Evolutionary conservation across 257 asterid genomes (phyloP).

Genomic region (Forsythia viridissima): DNA sequence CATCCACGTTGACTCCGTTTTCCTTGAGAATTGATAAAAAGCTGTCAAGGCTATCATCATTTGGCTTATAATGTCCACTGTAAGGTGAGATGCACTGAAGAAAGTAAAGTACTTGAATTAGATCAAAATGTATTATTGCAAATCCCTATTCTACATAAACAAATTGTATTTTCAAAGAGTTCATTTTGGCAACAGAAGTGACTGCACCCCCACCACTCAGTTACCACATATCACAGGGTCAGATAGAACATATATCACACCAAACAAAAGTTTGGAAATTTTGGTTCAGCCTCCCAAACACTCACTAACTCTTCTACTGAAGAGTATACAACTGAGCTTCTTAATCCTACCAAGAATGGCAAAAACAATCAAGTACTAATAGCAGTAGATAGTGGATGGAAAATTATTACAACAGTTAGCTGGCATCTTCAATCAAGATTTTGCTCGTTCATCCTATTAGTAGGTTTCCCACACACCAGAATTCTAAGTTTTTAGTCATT

Average conservation of each 20-base stretch:
- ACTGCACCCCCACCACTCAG: background rate
- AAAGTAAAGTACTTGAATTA: constrained; percentile 14
- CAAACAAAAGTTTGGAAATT: background rate
- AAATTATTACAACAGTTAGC: background rate
- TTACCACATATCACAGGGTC: constrained; percentile 8
- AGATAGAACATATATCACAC: background rate
- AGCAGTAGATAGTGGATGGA: background rate
- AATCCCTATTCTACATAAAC: background rate
- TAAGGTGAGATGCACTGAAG: constrained; percentile 83
- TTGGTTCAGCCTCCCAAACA: background rate
- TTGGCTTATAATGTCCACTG: constrained; percentile 97
- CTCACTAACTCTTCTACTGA: background rate
- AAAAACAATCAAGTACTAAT: background rate
- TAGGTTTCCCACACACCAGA: background rate
- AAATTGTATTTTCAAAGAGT: background rate
- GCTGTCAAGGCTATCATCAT: constrained; percentile 70
- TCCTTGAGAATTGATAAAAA: constrained; percentile 67
- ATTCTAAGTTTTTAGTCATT: background rate
- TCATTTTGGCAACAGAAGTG: background rate
- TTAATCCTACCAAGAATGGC: background rate
- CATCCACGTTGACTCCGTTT: constrained; percentile 68
- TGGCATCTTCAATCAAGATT: background rate
- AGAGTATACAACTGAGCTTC: background rate
- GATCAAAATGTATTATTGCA: constrained; percentile 15
- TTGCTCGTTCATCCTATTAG: no score